Evolutionary conservation across 768 basidiomycete genomes (phyloP), one percentile per base, ranked within the genome.

Genomic region (Strobilomyces dryophilus): DNA sequence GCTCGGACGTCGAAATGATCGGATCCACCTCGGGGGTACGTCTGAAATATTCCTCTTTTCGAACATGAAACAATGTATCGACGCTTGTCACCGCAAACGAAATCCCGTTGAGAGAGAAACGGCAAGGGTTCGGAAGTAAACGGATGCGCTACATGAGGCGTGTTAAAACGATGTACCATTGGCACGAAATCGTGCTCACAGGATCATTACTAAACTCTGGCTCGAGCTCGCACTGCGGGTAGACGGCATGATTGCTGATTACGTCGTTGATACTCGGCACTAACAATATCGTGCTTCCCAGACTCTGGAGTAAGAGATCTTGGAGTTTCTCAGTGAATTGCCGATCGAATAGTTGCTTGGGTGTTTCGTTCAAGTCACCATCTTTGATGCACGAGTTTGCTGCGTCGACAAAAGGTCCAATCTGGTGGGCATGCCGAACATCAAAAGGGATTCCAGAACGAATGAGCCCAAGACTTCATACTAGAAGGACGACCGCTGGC

Each of bases 351-450:
- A 95, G 74, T 24, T 81, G 79, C 5, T 72, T 57, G 0, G 90
- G 87, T 1, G 81, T 74, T 46, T 76, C 71, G 52, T 89, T 84
- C 24, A 84, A 66, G 49, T 92, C 87, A 7, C 95, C 97, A 4
- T 74, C 69, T 64, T 82, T 85, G 58, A 98, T 80, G 47, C 76
- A 73, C 2, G 87, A 81, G 66, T 98, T 92, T 17, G 77, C 68
- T 0, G 80, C 70, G 59, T 98, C 93, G 40, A 98, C 72, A 66
- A 98, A 99, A 2, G 97, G 97, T 1, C 97, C 97, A 29, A 92
- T 71, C 95, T 99, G 56, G 31, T 36, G 35, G 46, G 34, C 50
- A 43, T 15, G 8, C 9, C 14, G 39, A 45, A 48, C 24, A 17
- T 51, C 7, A 52, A 32, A 37, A 40, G 41, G 2, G 8, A 21